phyloP scores from a whole-genome alignment of 2,329 filamentous ascomycete species.

The Ophiostoma perfectum region DNA sequence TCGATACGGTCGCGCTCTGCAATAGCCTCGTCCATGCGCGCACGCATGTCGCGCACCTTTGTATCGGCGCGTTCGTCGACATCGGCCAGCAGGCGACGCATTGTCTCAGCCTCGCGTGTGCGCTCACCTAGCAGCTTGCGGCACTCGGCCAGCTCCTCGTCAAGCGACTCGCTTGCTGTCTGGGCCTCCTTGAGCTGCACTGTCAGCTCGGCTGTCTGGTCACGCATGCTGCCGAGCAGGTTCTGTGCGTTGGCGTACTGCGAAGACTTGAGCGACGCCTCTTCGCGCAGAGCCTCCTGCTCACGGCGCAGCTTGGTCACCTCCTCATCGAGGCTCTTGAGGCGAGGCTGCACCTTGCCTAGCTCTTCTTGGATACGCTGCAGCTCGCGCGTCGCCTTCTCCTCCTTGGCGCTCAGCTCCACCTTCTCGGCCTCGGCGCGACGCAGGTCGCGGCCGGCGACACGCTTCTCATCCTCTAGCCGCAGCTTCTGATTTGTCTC shows the following conservation, averaged over 20 bases:
- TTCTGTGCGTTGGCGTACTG: conserved; percentile 83
- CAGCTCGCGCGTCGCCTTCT: conserved; percentile 67
- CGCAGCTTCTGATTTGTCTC: conserved; percentile 67
- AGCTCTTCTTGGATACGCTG: conserved; percentile 68
- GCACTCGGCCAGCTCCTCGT: conserved; percentile 86
- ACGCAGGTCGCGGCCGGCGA: conserved; percentile 70
- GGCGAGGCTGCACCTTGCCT: conserved; percentile 55
- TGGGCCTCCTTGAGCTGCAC: conserved; percentile 88
- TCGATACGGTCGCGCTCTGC: conserved; percentile 91
- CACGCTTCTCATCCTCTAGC: conserved; percentile 72
- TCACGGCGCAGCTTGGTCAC: conserved; percentile 63
- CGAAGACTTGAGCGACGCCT: conserved; percentile 75
- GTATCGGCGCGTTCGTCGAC: conserved; percentile 76
- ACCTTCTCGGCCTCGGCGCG: conserved; percentile 73
- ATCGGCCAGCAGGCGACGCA: conserved; percentile 82
- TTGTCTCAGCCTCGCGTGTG: conserved; percentile 87
- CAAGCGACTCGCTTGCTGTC: conserved; percentile 74
- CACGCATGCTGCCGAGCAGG: conserved; percentile 84
- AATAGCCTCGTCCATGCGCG: conserved; percentile 81
- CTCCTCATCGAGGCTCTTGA: conserved; percentile 68
- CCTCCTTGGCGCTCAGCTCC: conserved; percentile 66
- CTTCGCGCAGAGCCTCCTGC: conserved; percentile 63
- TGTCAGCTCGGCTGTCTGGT: conserved; percentile 80
- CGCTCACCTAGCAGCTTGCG: conserved; percentile 82
- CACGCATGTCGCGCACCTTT: conserved; percentile 81